Evolutionary conservation across 2,329 filamentous ascomycete species (phyloP).

Genomic region (Arthrobotrys entomopaga): DNA sequence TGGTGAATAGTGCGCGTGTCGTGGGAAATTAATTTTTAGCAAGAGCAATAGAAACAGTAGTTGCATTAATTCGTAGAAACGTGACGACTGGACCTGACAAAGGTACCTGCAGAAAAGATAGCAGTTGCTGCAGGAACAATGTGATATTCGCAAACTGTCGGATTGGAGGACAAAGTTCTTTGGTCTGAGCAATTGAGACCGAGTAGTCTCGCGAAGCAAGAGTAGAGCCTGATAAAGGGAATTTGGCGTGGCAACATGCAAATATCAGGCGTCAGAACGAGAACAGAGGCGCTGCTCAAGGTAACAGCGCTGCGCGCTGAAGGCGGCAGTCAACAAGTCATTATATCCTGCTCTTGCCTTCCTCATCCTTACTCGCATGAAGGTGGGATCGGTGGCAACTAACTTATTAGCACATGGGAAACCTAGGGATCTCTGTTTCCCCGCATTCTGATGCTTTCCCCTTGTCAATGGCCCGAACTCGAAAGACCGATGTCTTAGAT

Average conservation of each 20-base stretch:
- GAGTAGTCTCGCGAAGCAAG: too few relatives aligned
- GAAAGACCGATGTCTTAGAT: slow-evolving; percentile 24
- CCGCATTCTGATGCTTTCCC: slow-evolving; percentile 31
- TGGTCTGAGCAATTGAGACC: neutral
- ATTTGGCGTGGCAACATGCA: slow-evolving; percentile 15
- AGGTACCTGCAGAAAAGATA: neutral
- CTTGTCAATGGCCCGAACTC: slow-evolving; percentile 4
- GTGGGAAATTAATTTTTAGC: too few relatives aligned
- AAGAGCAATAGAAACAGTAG: too few relatives aligned
- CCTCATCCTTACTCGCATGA: neutral
- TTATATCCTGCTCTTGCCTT: slow-evolving; percentile 26
- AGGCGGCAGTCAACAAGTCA: neutral
- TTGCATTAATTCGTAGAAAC: too few relatives aligned
- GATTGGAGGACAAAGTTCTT: neutral
- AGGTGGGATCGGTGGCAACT: neutral
- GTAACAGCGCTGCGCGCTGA: slow-evolving; percentile 30
- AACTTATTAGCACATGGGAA: neutral
- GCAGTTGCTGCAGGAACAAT: slow-evolving; percentile 41
- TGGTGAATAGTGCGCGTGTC: too few relatives aligned
- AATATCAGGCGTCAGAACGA: slow-evolving; percentile 8
- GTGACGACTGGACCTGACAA: too few relatives aligned
- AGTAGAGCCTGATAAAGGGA: neutral
- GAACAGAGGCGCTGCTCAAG: neutral
- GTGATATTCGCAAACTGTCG: slow-evolving; percentile 17
- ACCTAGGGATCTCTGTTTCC: slow-evolving; percentile 11